These are phyloP conservation scores for Epichloe scottii DNA, from an alignment of 2,329 filamentous ascomycete species.

Conservation along the genomic window DNA sequence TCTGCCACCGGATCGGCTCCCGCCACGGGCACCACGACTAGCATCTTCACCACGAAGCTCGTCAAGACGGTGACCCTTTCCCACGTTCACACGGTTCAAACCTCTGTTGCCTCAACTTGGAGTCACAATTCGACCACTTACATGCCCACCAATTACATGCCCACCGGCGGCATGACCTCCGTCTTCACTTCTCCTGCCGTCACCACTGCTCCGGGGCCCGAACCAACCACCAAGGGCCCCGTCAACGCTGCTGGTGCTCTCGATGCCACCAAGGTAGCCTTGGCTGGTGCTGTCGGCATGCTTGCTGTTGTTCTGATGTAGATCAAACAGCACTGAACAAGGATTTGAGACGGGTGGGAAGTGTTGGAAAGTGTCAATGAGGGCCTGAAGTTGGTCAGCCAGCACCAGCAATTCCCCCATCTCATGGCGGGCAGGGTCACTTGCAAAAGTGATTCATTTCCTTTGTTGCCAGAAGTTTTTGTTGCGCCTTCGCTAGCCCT, in stretches of 20 bases:
- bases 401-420: neutral
- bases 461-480: slow-evolving; percentile 1
- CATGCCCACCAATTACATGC: slow-evolving; percentile 17
- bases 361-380: neutral
- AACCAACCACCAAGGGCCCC: slow-evolving; percentile 23
- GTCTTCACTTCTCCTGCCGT: slow-evolving; percentile 11
- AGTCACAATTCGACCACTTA: slow-evolving; percentile 23
- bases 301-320: slow-evolving; percentile 40
- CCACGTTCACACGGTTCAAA: slow-evolving; percentile 16
- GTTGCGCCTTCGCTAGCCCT: neutral
- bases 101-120: slow-evolving; percentile 3
- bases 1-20: slow-evolving; percentile 1
- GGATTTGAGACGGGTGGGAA: neutral
- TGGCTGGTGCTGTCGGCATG: slow-evolving; percentile 38
- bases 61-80: slow-evolving; percentile 41
- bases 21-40: slow-evolving; percentile 34
- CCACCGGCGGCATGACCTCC: slow-evolving; percentile 14
- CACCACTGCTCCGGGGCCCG: slow-evolving; percentile 12
- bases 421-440: neutral
- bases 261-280: slow-evolving; percentile 29
- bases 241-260: slow-evolving; percentile 31
- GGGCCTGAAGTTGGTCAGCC: neutral
- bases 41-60: slow-evolving; percentile 36
- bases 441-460: neutral
- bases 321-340: slow-evolving; percentile 6